Percentiles rank a stretch among this genome's conserved stretches.
Evolutionary conservation across 2,329 filamentous ascomycete genomes (phyloP).

Genomic region (Epichloe scottii): DNA sequence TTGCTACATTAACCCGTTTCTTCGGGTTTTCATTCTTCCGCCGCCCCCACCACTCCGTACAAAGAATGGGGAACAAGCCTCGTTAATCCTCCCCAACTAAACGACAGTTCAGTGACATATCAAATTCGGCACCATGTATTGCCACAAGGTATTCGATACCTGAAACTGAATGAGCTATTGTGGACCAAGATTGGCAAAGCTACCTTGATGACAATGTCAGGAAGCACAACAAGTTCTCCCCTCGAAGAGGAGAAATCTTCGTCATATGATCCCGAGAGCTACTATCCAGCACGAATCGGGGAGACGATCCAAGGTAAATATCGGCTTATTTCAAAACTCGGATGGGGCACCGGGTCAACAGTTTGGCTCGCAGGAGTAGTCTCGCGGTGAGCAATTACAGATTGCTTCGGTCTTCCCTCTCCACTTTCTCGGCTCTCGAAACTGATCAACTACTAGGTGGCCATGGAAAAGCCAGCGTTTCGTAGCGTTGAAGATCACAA

Average conservation of each 20-base stretch:
- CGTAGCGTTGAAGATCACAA: slow-evolving; percentile 17
- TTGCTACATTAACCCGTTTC: no score
- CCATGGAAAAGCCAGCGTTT: slow-evolving; percentile 14
- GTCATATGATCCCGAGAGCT: slow-evolving; percentile 14
- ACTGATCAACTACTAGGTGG: slow-evolving; percentile 8
- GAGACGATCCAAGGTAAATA: slow-evolving; percentile 22
- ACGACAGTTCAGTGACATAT: not conserved
- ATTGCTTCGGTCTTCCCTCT: not conserved
- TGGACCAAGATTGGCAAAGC: not conserved
- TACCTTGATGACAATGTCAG: not conserved
- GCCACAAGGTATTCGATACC: slow-evolving; percentile 2
- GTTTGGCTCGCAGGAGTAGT: slow-evolving; percentile 24
- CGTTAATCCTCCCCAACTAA: not conserved
- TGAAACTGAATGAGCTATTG: not conserved
- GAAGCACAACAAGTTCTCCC: not conserved
- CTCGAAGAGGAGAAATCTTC: slow-evolving; percentile 15
- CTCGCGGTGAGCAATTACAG: slow-evolving; percentile 12
- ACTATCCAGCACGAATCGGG: slow-evolving; percentile 21
- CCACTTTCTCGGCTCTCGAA: not conserved
- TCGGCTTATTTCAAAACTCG: slow-evolving; percentile 24
- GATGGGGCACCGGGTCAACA: slow-evolving; percentile 25
- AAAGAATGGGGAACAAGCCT: not conserved
- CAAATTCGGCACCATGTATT: not conserved
- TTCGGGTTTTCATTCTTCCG: slow-evolving; percentile 1
- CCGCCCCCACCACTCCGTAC: not conserved